These are phyloP conservation scores for Diaporthe citrichinensis DNA, from an alignment of 2,329 filamentous ascomycete species.

Conservation along the genomic window DNA sequence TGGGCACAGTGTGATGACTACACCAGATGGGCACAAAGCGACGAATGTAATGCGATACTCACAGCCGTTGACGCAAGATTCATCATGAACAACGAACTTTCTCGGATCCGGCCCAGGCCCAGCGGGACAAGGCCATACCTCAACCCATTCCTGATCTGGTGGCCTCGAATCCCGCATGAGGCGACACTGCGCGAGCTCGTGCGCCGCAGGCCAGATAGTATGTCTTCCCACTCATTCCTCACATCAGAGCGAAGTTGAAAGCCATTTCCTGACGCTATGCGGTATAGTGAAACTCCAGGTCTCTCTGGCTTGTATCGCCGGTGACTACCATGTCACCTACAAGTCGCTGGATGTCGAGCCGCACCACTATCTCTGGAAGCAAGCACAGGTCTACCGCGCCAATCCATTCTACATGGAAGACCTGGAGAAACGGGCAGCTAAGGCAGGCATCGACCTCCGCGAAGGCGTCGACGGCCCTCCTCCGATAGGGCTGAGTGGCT, in stretches of 20 bases:
- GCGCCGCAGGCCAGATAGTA: constrained; percentile 7
- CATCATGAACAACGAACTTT: constrained; percentile 21
- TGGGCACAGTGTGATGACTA: neutral
- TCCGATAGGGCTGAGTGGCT: constrained; percentile 1
- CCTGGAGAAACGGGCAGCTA: neutral
- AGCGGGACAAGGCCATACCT: neutral
- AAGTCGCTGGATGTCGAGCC: neutral
- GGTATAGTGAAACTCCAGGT: constrained; percentile 4
- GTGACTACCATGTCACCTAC: constrained; percentile 12
- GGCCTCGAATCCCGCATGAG: neutral
- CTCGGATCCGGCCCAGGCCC: neutral
- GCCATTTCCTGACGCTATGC: neutral
- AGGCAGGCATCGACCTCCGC: neutral
- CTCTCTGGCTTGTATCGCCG: constrained; percentile 1
- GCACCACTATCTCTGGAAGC: constrained; percentile 10
- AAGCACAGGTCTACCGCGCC: neutral
- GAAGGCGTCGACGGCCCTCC: neutral
- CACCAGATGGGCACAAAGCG: too few species aligned
- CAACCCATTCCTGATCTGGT: constrained; percentile 7
- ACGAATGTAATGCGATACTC: neutral
- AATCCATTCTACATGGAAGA: constrained; percentile 2
- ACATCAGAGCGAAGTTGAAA: fast-evolving
- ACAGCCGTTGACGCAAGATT: neutral
- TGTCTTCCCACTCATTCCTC: neutral
- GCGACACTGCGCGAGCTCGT: neutral